Base-by-base conservation (phyloP, 139 green algal species). In the Tetradesmus obliquus region DNA sequence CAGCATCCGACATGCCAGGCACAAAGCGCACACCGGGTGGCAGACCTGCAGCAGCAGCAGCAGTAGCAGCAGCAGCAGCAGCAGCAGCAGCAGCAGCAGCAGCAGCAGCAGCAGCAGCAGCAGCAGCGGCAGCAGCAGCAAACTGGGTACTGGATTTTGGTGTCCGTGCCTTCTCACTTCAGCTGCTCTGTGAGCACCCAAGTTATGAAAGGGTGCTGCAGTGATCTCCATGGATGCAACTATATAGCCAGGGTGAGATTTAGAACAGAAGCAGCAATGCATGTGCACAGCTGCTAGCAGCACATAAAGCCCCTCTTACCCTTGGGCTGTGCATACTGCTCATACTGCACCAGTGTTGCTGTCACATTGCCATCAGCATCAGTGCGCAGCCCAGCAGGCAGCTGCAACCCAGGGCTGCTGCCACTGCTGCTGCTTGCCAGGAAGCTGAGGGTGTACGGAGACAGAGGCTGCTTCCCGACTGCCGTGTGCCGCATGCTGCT, bases 301-400 rank as follows among this genome's bases (percentile, higher is more conserved):
- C 32, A 45, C 32, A 45, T 45, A 45, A 45, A 45, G 32, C 32
- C 32, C 66, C 5, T 17, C 66, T 79, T 19, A 90, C 86, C 86
- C 58, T 84, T 90, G 4, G 86, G 86, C 71, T 90, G 86, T 81
- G 86, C 86, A 17, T 72, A 79, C 86, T 90, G 86, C 86, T 90
- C 86, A 54, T 90, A 90, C 19, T 69, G 51, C 86, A 90, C 86
- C 51, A 71, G 15, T 8, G 86, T 90, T 4, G 71, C 86, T 55
- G 20, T 54, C 22, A 90, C 76, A 10, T 90, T 74, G 17, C 86
- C 86, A n/a, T 90, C 86, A 17, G 22, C 53, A 72, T 90, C 86
- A 12, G 57, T 58, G 20, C 20, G 9, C 54, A 87, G 6, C 19
- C 82, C 82, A 22, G 82, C 20, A 4, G 82, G 82, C 82, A 87